Evolutionary conservation across 345 rosid species (phyloP).

Genomic region (Stellera chamaejasme): DNA sequence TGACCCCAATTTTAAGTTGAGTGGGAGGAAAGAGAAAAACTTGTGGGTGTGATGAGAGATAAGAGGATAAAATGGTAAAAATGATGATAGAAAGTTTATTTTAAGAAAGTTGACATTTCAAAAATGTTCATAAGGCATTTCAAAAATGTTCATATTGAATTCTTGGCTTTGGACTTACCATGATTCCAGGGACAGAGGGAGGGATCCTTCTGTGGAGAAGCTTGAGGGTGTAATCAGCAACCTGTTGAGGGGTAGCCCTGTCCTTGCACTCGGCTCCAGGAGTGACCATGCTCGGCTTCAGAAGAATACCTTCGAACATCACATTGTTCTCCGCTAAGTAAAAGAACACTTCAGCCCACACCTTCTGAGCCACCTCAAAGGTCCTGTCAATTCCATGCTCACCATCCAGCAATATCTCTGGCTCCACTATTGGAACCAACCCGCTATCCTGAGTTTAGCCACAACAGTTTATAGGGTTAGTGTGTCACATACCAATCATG

Average conservation of each 20-base stretch:
- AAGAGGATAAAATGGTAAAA: too few relatives aligned
- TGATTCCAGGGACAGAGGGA: slow-evolving; percentile 94
- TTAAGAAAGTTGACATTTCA: too few relatives aligned
- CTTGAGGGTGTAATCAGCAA: slow-evolving; percentile 84
- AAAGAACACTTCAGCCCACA: slow-evolving; percentile 28
- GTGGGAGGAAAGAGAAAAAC: too few relatives aligned
- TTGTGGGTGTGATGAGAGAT: too few relatives aligned
- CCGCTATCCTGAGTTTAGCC: slow-evolving; percentile 19
- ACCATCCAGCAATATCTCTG: slow-evolving; percentile 32
- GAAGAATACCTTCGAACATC: slow-evolving; percentile 30
- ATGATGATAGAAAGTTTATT: too few relatives aligned
- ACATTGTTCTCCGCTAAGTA: slow-evolving; percentile 27
- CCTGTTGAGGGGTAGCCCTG: slow-evolving; percentile 52
- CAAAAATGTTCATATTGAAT: too few relatives aligned
- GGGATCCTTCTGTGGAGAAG: slow-evolving; percentile 84
- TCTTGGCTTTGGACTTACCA: slow-evolving; percentile 39
- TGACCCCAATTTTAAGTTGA: too few relatives aligned
- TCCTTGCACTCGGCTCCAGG: slow-evolving; percentile 31
- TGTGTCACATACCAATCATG: too few relatives aligned
- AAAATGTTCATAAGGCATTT: too few relatives aligned
- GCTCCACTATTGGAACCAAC: slow-evolving; percentile 31
- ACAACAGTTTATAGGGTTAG: too few relatives aligned
- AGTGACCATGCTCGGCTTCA: slow-evolving; percentile 31
- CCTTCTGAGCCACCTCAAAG: slow-evolving; percentile 28
- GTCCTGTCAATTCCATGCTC: slow-evolving; percentile 25